Evolutionary conservation across 345 rosid genomes (phyloP), one percentile per base, ranked within the genome.

Genomic region (Eucalyptus pumila): DNA sequence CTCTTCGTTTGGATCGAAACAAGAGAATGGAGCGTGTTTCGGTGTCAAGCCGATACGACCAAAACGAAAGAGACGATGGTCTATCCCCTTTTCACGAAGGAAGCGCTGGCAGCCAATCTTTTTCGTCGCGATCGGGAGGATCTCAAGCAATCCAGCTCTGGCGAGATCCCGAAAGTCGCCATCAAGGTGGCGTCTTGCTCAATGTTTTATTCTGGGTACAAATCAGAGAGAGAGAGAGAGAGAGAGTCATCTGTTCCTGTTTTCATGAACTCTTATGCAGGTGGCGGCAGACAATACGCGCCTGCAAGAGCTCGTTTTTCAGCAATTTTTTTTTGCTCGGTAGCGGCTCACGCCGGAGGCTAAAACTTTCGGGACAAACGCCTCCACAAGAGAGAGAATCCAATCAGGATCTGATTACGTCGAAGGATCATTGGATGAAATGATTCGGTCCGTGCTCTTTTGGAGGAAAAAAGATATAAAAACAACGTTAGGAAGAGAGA

Each of bases 1-100:
- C 83, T 37, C 45, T 40, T 95, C 98, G 97, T 96, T 88, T 96
- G 94, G 86, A 97, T 99, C 56, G 96, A 95, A 91, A 96, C 99
- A 72, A 72, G 83, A 72, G 45, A 37, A 37, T 11, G 83, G 11
- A 72, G 45, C 44, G 81, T 6, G 5, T 34, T 10, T 52, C 58
- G 45, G 13, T 19, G 44, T 72, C 45, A 37, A 14, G 81, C 81
- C 17, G 45, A 34, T 72, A 21, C 81, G 87, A 14, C 40, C 54
- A 86, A 24, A 50, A 49, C 81, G 40, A 72, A 19, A 34, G 24
- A 17, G 26, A 10, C 26, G 81, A 72, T 34, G 62, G 62, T 24
- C 37, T 65, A 13, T 17, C 11, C 81, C 81, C 27, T 34, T 37
- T 1, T 72, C 81, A 34, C 81, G 81, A 72, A 37, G 81, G 23